Evolutionary conservation across 169 alveolate genomes (phyloP), one percentile per base, ranked within the genome.

Genomic region (Babesia sp.): DNA sequence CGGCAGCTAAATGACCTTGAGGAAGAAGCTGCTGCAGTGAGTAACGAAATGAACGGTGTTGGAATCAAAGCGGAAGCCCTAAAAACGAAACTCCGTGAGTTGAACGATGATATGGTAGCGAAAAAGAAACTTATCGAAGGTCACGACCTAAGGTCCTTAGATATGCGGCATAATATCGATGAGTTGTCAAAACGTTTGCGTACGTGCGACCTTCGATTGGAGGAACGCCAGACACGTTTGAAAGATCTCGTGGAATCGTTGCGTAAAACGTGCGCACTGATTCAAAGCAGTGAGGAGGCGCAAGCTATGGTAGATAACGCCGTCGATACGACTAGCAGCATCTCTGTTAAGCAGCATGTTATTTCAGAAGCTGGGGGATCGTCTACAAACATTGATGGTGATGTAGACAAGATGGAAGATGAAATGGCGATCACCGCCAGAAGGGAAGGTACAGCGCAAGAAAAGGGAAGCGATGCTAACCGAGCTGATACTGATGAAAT

Each of bases 1-100:
- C 84, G 69, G 56, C 91, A 91, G 57, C 69, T 91, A 55, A 76
- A 89, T 55, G 70, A 70, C 48, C 71, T 90, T 24, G 91, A 91
- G 41, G 85, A 83, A 36, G 85, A 86, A 34, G 87, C 92, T 20
- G 84, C 90, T 11, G 70, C 58, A 3, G 67, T 79, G 18, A 87
- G 58, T 56, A 42, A 55, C 20, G 77, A 57, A n/a, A 63, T 77
- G 60, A 77, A 61, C 34, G 83, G 51, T n/a, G 83, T 79, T 41
- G 75, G 51, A 74, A 74, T 50, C 46, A 71, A 44, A 67, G 74
- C 45, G 53, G 86, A 58, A 51, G 75, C 22, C 36, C 70, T 72
- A 12, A 71, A 71, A 31, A 34, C 26, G 36, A 36, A 51, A 31
- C 44, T 53, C 36, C 16, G 9, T 33, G 85, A 71, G 42, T 63